A percentile compares a stretch with the other conserved stretches of the same genome.
phyloP scores from a whole-genome alignment of 31 red algal species.

The Odonthalia washingtoniensis region DNA sequence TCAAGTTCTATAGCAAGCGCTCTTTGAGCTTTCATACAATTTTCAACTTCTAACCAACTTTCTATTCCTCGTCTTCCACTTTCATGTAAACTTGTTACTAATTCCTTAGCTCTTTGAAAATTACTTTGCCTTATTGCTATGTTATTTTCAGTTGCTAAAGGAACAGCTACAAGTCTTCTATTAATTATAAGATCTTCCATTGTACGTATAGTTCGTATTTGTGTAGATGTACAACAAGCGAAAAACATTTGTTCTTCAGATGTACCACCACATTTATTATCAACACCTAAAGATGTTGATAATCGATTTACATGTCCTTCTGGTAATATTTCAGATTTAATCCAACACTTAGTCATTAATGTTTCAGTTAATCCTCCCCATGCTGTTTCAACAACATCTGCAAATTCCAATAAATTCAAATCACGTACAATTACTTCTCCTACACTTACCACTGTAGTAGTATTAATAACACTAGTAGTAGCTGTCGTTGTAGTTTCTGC shows the following conservation, averaged over 20 bases:
- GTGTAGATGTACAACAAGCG: neutral
- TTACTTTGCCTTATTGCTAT: too few species aligned
- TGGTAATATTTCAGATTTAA: neutral
- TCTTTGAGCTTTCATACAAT: constrained; percentile 27
- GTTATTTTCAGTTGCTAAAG: too few species aligned
- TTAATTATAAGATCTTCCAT: neutral
- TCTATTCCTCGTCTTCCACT: neutral
- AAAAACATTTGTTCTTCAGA: constrained; percentile 8
- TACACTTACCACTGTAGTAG: too few species aligned
- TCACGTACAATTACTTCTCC: neutral
- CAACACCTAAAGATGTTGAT: neutral
- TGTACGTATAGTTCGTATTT: neutral
- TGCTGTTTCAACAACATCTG: neutral
- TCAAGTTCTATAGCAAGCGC: constrained; percentile 35
- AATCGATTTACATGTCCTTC: neutral
- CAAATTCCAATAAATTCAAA: neutral
- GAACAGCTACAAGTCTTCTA: neutral
- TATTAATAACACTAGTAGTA: too few species aligned
- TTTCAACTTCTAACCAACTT: constrained; percentile 6
- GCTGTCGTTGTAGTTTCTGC: too few species aligned
- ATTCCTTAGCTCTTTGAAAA: neutral
- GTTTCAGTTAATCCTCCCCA: neutral
- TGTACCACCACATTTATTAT: neutral
- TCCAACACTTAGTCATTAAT: neutral
- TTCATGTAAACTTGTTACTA: neutral